These are phyloP conservation scores for Entomortierella chlamydospora DNA, from an alignment of 192 early-diverging fungal genomes.

Conservation along the genomic window DNA sequence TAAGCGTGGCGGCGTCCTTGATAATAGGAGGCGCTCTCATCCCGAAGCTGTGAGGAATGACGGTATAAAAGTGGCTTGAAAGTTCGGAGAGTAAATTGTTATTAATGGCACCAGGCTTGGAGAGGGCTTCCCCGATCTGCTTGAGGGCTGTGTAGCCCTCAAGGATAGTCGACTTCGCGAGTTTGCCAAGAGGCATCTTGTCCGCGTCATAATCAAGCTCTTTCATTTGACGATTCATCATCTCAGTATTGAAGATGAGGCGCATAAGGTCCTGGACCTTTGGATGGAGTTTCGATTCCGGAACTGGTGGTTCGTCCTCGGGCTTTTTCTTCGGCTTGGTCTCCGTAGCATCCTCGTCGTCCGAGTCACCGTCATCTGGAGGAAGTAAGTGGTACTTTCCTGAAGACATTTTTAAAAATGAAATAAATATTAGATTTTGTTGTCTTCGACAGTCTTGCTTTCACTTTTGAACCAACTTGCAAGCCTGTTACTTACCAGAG, in stretches of 20 bases:
- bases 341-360: constrained; percentile 45
- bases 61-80: constrained; percentile 72
- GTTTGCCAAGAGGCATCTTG: constrained; percentile 83
- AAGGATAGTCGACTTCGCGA: constrained; percentile 71
- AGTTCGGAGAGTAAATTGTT: constrained; percentile 39
- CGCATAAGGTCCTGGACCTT: constrained; percentile 70
- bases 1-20: constrained; percentile 57
- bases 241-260: constrained; percentile 78
- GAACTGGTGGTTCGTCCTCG: constrained; percentile 22
- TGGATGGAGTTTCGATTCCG: constrained; percentile 58
- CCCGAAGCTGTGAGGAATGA: constrained; percentile 78
- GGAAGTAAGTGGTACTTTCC: constrained; percentile 73
- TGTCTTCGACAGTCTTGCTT: background rate
- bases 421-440: background rate
- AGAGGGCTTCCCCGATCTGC: constrained; percentile 61
- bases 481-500: constrained; percentile 15
- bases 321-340: constrained; percentile 14
- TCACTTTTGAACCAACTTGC: background rate
- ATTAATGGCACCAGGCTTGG: background rate
- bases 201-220: constrained; percentile 79
- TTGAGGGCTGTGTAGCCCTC: constrained; percentile 70
- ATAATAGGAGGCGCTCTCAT: constrained; percentile 62
- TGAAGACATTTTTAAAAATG: constrained; percentile 6
- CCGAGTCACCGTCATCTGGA: constrained; percentile 71
- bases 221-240: constrained; percentile 65